Evolutionary conservation across 1,139 yeast species (phyloP), one percentile per base, ranked within the genome.

Genomic region (Scheffersomyces segobiensis): DNA sequence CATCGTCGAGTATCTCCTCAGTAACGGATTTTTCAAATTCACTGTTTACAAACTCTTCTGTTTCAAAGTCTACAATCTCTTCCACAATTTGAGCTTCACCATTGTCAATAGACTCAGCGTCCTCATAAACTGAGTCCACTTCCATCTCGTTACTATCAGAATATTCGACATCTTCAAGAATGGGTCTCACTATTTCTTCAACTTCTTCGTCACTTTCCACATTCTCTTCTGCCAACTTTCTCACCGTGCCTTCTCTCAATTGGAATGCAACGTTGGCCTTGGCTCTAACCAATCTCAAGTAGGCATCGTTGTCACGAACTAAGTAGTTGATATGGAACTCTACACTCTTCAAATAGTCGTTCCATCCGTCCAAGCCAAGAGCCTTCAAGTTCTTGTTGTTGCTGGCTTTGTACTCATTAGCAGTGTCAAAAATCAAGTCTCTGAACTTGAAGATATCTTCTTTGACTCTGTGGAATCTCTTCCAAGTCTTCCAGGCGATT

Each of bases 251-350:
- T 70, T 89, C 93, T 64, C 96, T 84, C 60, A 79, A 76, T 74
- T 92, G 97, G 71, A 90, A 89, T 19, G 89, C 88, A 52, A 90
- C 75, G 68, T 93, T 93, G 20, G 97, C 96, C 70, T 87, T 85
- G 17, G 96, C 93, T 67, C 97, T 82, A 59, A 89, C 79, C 55
- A 91, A 83, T 59, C 87, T 86, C 64, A 91, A 76, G 69, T 87
- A 89, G 62, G 88, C 88, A 42, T 87, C 89, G 58, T 89, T 85
- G 69, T 93, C 97, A 60, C 86, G 82, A 46, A 85, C 75, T 58
- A 92, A 71, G 49, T 86, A 77, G 55, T 82, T 79, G 54, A 91
- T 76, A 59, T 91, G 90, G 62, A 79, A 77, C 64, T 87, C 87
- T 21, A 89, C 80, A 59, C 85, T 87, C 26, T 75, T 74, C 58